Percentiles rank a stretch among this genome's conserved stretches.
Conservation (phyloP, 2,329 filamentous ascomycete species). For the Thermomyces lanuginosus region DNA sequence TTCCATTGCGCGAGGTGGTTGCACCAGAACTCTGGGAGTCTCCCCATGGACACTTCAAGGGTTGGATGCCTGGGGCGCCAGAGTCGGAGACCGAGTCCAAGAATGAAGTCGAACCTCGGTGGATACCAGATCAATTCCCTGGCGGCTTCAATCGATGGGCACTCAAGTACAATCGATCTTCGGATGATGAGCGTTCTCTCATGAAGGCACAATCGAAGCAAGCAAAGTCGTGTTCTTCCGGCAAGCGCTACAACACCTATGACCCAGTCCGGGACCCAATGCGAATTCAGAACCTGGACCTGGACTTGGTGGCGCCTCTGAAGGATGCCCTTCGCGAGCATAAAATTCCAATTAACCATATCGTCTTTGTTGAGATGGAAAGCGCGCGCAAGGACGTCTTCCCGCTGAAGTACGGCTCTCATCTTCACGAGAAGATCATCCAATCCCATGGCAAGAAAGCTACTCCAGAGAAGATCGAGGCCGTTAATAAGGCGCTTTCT, state of each 20-base stretch:
- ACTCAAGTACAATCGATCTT: neutral
- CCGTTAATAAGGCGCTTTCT: conserved; percentile 11
- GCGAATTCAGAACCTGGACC: conserved; percentile 16
- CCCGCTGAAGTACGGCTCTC: conserved; percentile 14
- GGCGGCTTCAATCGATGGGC: conserved; percentile 14
- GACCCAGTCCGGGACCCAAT: conserved; percentile 16
- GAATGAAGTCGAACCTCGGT: conserved; percentile 7
- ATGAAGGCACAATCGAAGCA: conserved; percentile 3
- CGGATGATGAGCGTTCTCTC: conserved; percentile 1
- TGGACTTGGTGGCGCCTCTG: conserved; percentile 12
- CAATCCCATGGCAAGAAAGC: conserved; percentile 10
- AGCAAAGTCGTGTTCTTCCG: too few relatives aligned
- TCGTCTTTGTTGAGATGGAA: conserved; percentile 17
- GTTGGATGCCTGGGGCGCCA: conserved; percentile 14
- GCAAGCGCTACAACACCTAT: conserved; percentile 10
- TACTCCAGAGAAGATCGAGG: conserved; percentile 5
- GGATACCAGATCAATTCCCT: conserved; percentile 12
- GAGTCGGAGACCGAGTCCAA: conserved; percentile 6
- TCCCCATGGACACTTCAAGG: conserved; percentile 14
- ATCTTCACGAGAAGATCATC: conserved; percentile 13
- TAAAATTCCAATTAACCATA: conserved; percentile 15
- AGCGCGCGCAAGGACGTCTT: conserved; percentile 19
- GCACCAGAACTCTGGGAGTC: conserved; percentile 14
- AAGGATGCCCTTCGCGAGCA: conserved; percentile 11
- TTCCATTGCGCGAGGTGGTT: conserved; percentile 13